These are phyloP conservation scores for Ailanthus altissimus DNA, from an alignment of 345 rosid species.

Conservation along the genomic window DNA sequence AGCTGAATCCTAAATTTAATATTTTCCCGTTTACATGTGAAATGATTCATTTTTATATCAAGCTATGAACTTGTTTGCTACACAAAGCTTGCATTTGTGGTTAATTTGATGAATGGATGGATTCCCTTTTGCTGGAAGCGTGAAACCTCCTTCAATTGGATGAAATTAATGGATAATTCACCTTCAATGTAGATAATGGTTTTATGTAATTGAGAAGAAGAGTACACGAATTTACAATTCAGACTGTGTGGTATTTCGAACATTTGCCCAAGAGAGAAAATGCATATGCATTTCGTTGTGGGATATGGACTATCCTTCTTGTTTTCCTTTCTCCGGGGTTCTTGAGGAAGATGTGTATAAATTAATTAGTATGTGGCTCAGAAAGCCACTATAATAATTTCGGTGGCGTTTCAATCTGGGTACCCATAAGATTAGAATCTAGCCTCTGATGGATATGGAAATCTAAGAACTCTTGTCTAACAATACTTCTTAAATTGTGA, in stretches of 20 bases:
- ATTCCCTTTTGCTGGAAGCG: neutral
- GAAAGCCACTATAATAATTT: neutral
- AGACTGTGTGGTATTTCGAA: neutral
- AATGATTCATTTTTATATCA: neutral
- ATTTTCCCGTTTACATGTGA: neutral
- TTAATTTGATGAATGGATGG: neutral
- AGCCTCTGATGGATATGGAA: neutral
- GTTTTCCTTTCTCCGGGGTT: too few species aligned
- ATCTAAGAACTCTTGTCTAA: neutral
- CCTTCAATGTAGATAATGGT: too few species aligned
- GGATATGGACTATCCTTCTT: too few species aligned
- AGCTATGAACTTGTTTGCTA: neutral
- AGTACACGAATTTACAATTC: neutral
- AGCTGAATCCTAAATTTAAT: too few species aligned
- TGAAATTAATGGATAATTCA: neutral
- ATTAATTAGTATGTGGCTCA: neutral
- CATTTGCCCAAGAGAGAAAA: too few species aligned
- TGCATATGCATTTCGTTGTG: too few species aligned
- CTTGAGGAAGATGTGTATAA: neutral
- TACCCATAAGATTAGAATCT: neutral
- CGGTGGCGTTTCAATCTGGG: neutral
- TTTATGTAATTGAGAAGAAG: too few species aligned
- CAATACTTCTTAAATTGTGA: neutral
- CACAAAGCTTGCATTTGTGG: neutral
- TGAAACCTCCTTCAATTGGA: neutral